A percentile compares a stretch with the other conserved stretches of the same genome.
Evolutionary conservation across 2,329 filamentous ascomycete genomes (phyloP).

Genomic region (Ilyonectria robusta): DNA sequence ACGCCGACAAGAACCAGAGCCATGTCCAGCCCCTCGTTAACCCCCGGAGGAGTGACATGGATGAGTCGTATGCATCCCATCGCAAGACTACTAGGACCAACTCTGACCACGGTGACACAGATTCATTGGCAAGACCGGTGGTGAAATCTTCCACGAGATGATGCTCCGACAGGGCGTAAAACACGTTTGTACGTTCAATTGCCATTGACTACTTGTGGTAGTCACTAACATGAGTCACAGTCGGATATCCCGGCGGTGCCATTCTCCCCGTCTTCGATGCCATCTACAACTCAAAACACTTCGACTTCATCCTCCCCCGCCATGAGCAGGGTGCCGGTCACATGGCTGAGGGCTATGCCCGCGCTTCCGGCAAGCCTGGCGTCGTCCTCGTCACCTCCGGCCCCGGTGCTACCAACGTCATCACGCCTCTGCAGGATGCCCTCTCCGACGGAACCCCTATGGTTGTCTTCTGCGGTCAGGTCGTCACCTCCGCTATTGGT

Average conservation of each 20-base stretch:
- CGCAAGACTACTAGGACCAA: constrained; percentile 7
- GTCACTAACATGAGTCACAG: constrained; percentile 58
- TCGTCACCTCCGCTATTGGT: constrained; percentile 89
- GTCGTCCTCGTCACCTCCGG: constrained; percentile 98
- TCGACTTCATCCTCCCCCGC: constrained; percentile 96
- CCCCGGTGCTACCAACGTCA: constrained; percentile 94
- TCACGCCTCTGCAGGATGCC: constrained; percentile 97
- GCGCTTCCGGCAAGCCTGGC: constrained; percentile 92
- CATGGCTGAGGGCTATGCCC: constrained; percentile 98
- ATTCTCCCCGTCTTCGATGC: constrained; percentile 99
- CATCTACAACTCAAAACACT: constrained; percentile 97
- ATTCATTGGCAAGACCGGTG: constrained; percentile 95
- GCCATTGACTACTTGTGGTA: constrained; percentile 9
- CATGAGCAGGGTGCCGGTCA: constrained; percentile 99
- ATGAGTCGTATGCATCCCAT: constrained; percentile 78
- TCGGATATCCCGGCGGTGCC: constrained; percentile 93
- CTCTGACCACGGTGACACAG: constrained; percentile 56
- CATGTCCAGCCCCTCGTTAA: constrained; percentile 80
- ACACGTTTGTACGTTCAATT: constrained; percentile 83
- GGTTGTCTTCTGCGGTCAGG: constrained; percentile 96
- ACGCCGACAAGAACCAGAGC: constrained; percentile 62
- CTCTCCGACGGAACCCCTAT: constrained; percentile 95
- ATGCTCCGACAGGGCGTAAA: constrained; percentile 94
- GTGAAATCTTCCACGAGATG: constrained; percentile 99
- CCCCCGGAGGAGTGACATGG: constrained; percentile 74